Base-by-base conservation (phyloP, 805 yeast genomes). In the Yarrowia osloensis region DNA sequence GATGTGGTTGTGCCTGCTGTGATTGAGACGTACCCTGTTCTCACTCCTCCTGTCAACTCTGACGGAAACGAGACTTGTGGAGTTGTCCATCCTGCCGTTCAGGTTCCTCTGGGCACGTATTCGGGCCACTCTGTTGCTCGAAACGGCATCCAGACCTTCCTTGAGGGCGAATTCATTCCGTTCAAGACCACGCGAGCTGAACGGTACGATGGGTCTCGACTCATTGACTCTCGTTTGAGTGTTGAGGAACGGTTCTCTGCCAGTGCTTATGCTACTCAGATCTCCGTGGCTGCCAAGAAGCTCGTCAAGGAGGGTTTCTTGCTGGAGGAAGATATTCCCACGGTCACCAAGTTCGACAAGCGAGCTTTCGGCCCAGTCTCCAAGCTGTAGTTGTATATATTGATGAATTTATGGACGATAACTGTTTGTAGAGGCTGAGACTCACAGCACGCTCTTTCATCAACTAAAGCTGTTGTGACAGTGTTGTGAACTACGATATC, bases 51-150 rank as follows among this genome's bases (percentile, higher is more conserved):
- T 17, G 44, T 61, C 26, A 35, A 61, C 17, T 44, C 54, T 9
- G 66, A 61, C 12, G 66, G 66, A 31, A 61, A 61, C 33, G 54
- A 61, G 33, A 44, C 52, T 3, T 29, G 42, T 61, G 66, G 66
- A 29, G 54, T 61, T 5, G 22, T 61, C 3, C 66, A 61, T 24
- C 66, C 66, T n/a, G 54, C 52, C n/a, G 33, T 61, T 7, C 40
- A 44, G 33, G 66, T 61, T 11, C 66, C 66, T 31, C 54, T 61
- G 4, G 66, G 66, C n/a, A 61, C 66, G 1, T 61, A 44, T 15
- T 61, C 66, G 5, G 66, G 66, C 11, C 66, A 61, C 24, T 61
- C 66, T 7, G 54, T 46, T 1, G 54, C 66, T 22, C 54, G n/a
- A 13, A 44, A 31, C 33, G 66, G 66, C 33, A 33, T 44, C 24